Evolutionary conservation across 108 stramenopile species (phyloP), one percentile per base, ranked within the genome.

Genomic region (Schizochytrium sp.): DNA sequence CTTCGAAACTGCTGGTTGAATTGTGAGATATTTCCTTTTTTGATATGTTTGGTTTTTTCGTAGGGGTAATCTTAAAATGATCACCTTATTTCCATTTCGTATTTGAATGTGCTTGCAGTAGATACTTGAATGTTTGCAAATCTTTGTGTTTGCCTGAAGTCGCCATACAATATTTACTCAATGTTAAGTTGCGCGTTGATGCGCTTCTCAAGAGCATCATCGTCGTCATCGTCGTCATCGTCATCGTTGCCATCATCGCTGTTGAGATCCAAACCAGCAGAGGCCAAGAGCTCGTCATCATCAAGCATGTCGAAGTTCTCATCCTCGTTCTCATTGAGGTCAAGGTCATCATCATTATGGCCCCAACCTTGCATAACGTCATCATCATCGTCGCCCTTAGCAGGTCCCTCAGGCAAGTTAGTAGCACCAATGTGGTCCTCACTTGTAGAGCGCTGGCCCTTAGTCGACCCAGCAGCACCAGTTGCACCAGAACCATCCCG

Each of bases 291-390:
- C 76, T 83, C 76, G 76, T 83, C 76, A 28, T 83, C 76, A 40
- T 83, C 76, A 10, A 83, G 76, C 76, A 83, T 83, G 53, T 83
- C 76, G 55, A 83, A 83, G 76, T 83, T 83, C 28, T 83, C 76
- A 53, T 83, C 76, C 10, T 50, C 76, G 76, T 83, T 49, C 76
- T 55, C 76, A 53, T 55, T 55, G 50, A 83, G 28, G 47, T 83
- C 76, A 83, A 83, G 47, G 2, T 83, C 76, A 42, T 83, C 53
- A 8, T 83, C 76, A 3, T 83, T 83, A 47, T 83, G 76, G 10
- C 64, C 64, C 64, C 64, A 69, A 44, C 12, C 64, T 10, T 83
- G 10, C 17, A 10, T 53, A 10, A 38, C 76, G 15, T 83, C 76
- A 42, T 19, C 50, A 8, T 83, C 76, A n/a, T 83, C 28, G 76